Base-by-base conservation (phyloP, 164 flowering plant genomes). In the Aristolochia contorta region DNA sequence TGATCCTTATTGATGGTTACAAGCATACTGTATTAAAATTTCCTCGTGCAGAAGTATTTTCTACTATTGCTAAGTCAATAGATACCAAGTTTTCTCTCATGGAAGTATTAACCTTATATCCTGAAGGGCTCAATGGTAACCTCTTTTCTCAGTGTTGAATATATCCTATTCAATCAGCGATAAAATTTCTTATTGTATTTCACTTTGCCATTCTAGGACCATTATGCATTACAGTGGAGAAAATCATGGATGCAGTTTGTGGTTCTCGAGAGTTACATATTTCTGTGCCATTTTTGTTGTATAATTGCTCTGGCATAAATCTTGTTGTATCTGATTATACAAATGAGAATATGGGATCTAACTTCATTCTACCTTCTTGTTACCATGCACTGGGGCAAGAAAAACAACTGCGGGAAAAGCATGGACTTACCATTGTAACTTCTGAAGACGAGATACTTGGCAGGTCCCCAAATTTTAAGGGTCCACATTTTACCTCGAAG, bases 251-350 rank as follows among this genome's bases (percentile, higher is more conserved):
- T 80, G 83, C 86, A 23, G 71, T 72, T 52, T 85, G 91, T 72
- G 99, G 96, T 67, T 84, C 92, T 47, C 89, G 99, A 48, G 95
- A 88, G 71, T 61, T 93, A 58, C 70, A 71, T 67, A 71, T 93
- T 41, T 90, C 72, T 65, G 92, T 85, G 62, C 95, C 96, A 16
- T 88, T 78, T 76, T 67, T 90, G 63, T 70, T 93, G 43, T 93
- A 84, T 60, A 90, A 90, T 59, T 90, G 96, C 69, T 77, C 86
- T 51, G 96, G 88, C 20, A 72, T 85, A 71, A 67, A 86, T 18
- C 84, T 93, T 20, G 32, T 57, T 30, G 65, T 93, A 63, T 73
- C 85, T 22, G 82, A 80, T 58, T 69, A 74, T 56, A 67, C 64
- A 22, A 56, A 58, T 68, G 85, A 77, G 67, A 72, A 67, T 43